Conservation (phyloP, 2,329 filamentous ascomycete species). For the Colletotrichum sp. region DNA sequence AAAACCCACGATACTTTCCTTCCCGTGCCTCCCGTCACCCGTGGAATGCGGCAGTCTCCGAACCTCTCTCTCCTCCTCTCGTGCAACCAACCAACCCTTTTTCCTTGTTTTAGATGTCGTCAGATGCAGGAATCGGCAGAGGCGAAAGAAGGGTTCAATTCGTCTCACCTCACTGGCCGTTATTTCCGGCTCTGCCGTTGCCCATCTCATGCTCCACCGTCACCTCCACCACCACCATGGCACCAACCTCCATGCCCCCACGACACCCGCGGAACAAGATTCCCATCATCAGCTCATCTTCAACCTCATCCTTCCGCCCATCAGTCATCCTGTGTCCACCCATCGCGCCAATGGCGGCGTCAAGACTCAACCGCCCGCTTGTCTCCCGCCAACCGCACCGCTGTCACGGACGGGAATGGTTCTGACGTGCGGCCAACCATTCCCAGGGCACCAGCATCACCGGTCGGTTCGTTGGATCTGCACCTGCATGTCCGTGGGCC, state of each 20-base stretch:
- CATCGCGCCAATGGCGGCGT: not conserved
- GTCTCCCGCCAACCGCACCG: not conserved
- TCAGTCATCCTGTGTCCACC: not conserved
- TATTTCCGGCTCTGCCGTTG: constrained; percentile 1
- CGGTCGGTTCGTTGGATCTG: constrained; percentile 2
- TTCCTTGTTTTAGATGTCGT: not conserved
- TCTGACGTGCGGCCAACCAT: constrained; percentile 5
- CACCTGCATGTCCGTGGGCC: not conserved
- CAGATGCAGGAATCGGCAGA: not conserved
- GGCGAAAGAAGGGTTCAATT: not conserved
- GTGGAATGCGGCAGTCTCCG: not conserved
- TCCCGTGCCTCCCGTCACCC: not conserved
- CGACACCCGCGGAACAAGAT: not conserved
- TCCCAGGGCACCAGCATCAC: not conserved
- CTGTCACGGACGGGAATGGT: constrained; percentile 1
- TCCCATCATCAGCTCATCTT: not conserved
- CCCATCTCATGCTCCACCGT: not conserved
- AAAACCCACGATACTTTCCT: not conserved
- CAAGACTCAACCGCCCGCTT: not conserved
- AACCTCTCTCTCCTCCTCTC: not conserved
- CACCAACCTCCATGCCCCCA: not conserved
- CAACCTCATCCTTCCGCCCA: not conserved
- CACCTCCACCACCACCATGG: not conserved
- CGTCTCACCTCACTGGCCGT: not conserved
- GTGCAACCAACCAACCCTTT: not conserved